These are phyloP conservation scores for Hyaloscypha finlandica DNA, from an alignment of 495 filamentous ascomycete genomes.

Conservation along the genomic window DNA sequence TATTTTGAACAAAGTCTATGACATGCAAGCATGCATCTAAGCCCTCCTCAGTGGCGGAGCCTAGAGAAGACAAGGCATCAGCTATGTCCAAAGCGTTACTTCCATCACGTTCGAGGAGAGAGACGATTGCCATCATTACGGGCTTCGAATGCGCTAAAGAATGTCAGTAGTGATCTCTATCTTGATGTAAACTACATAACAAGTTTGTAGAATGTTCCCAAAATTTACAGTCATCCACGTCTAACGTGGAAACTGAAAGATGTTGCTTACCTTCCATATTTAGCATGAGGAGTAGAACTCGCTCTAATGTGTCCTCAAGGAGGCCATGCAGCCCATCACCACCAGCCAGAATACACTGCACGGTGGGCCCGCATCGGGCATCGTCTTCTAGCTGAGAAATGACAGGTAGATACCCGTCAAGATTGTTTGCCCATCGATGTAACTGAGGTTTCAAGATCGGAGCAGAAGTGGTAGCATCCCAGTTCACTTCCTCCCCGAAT, in stretches of 20 bases:
- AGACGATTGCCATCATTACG: conserved; percentile 3
- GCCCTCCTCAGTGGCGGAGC: not conserved
- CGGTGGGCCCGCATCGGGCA: not conserved
- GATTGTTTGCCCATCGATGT: conserved; percentile 10
- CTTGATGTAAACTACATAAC: not conserved
- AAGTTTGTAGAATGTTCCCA: not conserved
- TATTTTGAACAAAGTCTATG: not conserved
- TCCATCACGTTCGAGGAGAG: not conserved
- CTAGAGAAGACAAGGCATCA: not conserved
- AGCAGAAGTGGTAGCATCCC: not conserved
- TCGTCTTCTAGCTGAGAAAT: conserved; percentile 5
- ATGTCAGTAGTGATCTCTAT: not conserved
- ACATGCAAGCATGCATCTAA: conserved; percentile 11
- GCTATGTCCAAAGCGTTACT: conserved; percentile 1
- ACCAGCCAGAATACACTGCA: conserved; percentile 12
- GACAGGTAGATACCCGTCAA: not conserved
- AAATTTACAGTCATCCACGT: not conserved
- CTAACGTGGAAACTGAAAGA: not conserved
- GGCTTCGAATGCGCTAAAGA: not conserved
- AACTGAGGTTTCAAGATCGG: conserved; percentile 7
- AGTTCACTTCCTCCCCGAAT: not conserved
- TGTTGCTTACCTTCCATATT: conserved; percentile 1
- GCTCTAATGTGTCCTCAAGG: not conserved
- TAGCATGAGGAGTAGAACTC: not conserved
- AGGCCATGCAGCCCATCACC: not conserved